phyloP scores from a whole-genome alignment of 208 protist genomes.

The Sergeia podlipaevii region DNA sequence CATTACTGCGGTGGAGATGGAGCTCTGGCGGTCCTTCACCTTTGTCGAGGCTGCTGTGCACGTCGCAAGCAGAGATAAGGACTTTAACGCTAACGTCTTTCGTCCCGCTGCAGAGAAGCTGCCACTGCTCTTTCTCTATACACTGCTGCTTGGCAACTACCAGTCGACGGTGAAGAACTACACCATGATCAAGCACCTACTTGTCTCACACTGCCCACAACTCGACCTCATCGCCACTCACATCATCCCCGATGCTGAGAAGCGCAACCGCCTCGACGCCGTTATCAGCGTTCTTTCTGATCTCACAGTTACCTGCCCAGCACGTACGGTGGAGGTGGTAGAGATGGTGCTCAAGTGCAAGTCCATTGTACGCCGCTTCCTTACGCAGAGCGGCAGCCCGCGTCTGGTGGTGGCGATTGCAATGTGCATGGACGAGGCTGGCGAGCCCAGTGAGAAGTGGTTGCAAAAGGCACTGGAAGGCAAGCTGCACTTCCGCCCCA shows the following conservation, averaged over 20 bases:
- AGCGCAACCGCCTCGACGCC: conserved; percentile 48
- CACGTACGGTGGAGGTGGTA: conserved; percentile 62
- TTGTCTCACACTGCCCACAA: conserved; percentile 44
- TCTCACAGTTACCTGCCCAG: conserved; percentile 53
- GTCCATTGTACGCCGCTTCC: conserved; percentile 56
- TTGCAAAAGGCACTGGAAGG: conserved; percentile 78
- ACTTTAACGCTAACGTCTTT: conserved; percentile 75
- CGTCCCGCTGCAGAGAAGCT: conserved; percentile 55
- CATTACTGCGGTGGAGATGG: conserved; percentile 39
- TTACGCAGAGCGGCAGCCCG: conserved; percentile 63
- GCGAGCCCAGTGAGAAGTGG: conserved; percentile 78
- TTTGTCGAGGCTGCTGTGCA: conserved; percentile 84
- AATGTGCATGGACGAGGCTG: conserved; percentile 86
- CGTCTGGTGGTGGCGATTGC: conserved; percentile 79
- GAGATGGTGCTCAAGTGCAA: conserved; percentile 74
- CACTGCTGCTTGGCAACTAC: conserved; percentile 63
- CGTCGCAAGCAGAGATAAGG: conserved; percentile 70
- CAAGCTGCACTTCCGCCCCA: conserved; percentile 76
- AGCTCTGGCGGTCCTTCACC: conserved; percentile 74
- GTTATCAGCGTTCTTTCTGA: conserved; percentile 80
- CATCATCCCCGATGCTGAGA: conserved; percentile 69
- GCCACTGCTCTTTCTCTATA: conserved; percentile 70
- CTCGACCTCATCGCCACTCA: conserved; percentile 58
- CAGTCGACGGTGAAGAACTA: conserved; percentile 81
- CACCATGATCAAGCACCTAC: conserved; percentile 53